Base-by-base conservation (phyloP, 441 rosid species). In the Euphorbia schlechtendalii region DNA sequence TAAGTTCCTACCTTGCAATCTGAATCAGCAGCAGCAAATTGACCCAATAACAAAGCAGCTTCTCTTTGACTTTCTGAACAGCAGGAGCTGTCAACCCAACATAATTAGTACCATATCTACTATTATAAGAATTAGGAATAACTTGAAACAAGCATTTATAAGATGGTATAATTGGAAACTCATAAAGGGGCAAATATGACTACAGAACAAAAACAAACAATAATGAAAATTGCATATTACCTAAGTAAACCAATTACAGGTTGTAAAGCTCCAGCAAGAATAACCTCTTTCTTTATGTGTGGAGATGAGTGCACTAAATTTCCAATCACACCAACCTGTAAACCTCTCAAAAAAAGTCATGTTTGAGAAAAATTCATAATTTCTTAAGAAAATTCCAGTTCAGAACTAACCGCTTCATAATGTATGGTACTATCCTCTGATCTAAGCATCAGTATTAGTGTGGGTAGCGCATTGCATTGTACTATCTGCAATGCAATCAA, bases 261-360 rank as follows among this genome's bases (percentile, higher is more conserved):
- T 69, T 93, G 99, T 64, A 93, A 73, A 59, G 93, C 96, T 64
- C 97, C 97, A 48, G 96, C 90, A 41, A 78, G 77, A 72, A 90
- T 82, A 73, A 93, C 99, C 65, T 81, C 85, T 77, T 79, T 87
- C 82, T 93, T 93, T 73, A 93, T 88, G 71, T 82, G 72, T 65
- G 96, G 99, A 65, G 97, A 93, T 40, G 97, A 93, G 72, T 90
- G 99, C n/a, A 93, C 99, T 70, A 93, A 83, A 77, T 93, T 88
- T 55, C 97, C 99, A 69, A 90, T 87, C 48, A 90, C 97, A 59
- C 96, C 97, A 70, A 93, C 90, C 99, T 93, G 76, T 75, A 58
- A 76, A 59, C 1, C 62, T 25, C 46, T n/a, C 27, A 43, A 9
- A 20, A 66, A 66, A n/a, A n/a, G 32, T 78, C 72, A 71, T 22